Evolutionary conservation across 1,139 yeast genomes (phyloP).

Genomic region (Pneumocystis oryctolagi): DNA sequence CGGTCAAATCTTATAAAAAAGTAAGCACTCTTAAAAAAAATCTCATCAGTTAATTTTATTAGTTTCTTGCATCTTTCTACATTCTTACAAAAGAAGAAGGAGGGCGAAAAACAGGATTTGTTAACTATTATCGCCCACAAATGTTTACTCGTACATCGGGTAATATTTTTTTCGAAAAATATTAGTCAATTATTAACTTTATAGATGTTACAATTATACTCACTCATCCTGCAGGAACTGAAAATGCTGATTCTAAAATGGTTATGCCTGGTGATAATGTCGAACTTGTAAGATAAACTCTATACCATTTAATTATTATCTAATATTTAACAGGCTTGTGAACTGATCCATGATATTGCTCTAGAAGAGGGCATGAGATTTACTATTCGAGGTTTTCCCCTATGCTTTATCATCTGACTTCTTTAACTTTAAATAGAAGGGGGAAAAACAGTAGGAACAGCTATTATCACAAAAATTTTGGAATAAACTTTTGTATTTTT

Average conservation of each 20-base stretch:
- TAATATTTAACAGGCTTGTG: slow-evolving; percentile 33
- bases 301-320: background rate
- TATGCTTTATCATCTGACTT: background rate
- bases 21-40: background rate
- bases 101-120: slow-evolving; percentile 97
- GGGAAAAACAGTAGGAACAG: slow-evolving; percentile 98
- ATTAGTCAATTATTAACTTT: background rate
- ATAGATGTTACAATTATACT: slow-evolving; percentile 75
- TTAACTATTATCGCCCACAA: slow-evolving; percentile 96
- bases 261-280: slow-evolving; percentile 97
- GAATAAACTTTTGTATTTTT: slow-evolving; percentile 31
- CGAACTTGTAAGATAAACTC: slow-evolving; percentile 48
- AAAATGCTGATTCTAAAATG: slow-evolving; percentile 51
- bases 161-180: background rate
- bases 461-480: slow-evolving; percentile 84
- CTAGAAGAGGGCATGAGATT: slow-evolving; percentile 93
- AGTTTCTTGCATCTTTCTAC: slow-evolving; percentile 80
- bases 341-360: slow-evolving; percentile 82
- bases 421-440: slow-evolving; percentile 41
- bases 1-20: slow-evolving; percentile 87
- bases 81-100: slow-evolving; percentile 94
- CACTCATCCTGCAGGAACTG: slow-evolving; percentile 67
- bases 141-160: slow-evolving; percentile 81
- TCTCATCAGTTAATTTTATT: background rate
- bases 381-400: slow-evolving; percentile 54